Percentiles rank a stretch among this genome's conserved stretches.
These are phyloP conservation scores for Silene coronaria DNA, from an alignment of 179 eudicot species.

Conservation along the genomic window DNA sequence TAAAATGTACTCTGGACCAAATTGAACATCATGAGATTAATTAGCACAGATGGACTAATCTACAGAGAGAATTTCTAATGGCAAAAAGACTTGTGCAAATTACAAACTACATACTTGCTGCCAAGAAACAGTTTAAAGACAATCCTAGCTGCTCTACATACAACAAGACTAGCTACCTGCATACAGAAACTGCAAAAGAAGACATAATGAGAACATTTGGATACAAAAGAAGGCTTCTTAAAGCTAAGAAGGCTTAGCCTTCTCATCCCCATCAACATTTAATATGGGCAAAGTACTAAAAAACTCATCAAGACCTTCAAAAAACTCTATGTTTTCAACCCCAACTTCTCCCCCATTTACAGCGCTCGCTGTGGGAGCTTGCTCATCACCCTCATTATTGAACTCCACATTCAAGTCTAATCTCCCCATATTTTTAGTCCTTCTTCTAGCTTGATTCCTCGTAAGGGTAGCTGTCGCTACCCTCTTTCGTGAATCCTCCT, in stretches of 20 bases:
- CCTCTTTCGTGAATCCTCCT: conserved; percentile 16
- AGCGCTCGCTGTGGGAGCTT: conserved; percentile 38
- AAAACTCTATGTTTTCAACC: conserved; percentile 67
- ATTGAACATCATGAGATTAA: neutral
- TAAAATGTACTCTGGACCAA: neutral
- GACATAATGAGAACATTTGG: conserved; percentile 15
- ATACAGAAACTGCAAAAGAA: conserved; percentile 23
- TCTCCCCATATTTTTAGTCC: conserved; percentile 33
- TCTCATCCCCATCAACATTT: conserved; percentile 59
- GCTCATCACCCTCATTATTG: conserved; percentile 52
- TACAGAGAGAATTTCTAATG: conserved; percentile 6
- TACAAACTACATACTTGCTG: conserved; percentile 30
- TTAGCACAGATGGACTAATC: conserved; percentile 11
- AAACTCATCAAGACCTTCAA: conserved; percentile 90
- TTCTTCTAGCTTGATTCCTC: conserved; percentile 32
- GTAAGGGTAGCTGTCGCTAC: conserved; percentile 16
- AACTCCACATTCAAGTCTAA: conserved; percentile 46
- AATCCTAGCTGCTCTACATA: conserved; percentile 29
- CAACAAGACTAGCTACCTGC: conserved; percentile 21
- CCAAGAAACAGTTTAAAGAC: conserved; percentile 21
- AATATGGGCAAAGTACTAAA: conserved; percentile 79
- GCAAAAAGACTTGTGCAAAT: conserved; percentile 26
- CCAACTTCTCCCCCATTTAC: conserved; percentile 55
- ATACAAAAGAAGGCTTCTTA: conserved; percentile 24
- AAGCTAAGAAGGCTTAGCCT: conserved; percentile 64